Evolutionary conservation across 192 early-diverging fungal species (phyloP), one percentile per base, ranked within the genome.

Genomic region (Coemansia sp.): DNA sequence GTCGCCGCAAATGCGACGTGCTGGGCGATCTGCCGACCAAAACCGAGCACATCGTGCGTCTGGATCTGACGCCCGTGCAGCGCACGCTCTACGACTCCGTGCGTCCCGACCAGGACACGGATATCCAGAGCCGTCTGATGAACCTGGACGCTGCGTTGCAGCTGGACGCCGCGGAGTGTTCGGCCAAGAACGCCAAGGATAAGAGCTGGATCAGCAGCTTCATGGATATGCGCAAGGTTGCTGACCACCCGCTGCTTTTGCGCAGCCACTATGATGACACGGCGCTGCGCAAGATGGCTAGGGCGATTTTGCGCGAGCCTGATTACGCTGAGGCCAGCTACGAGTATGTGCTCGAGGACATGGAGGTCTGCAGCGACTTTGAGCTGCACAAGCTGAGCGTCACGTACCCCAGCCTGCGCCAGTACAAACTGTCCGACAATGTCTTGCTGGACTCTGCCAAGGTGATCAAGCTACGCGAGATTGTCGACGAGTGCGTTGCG

Each of bases 311-410:
- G 45, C 56, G 83, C 66, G 92, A 93, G 67, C 69, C 81, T 0
- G 79, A 89, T 44, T 92, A 90, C 62, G 83, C 85, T 51, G 91
- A 93, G 45, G 83, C 89, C 0, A 83, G 84, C 34, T 81, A 83
- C 45, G 53, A 88, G 22, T 92, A 86, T 61, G 82, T 96, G 18
- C 73, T 81, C 42, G 92, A 96, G 66, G 93, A 96, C 54, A 91
- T 96, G 91, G 64, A 82, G 14, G 77, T 91, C 6, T 90, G 93
- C 87, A 85, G 80, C 27, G 94, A 96, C 62, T 94, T 92, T 80
- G 89, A 93, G 50, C 67, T 96, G 40, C 85, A 92, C 64, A 64
- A 79, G 17, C 56, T 93, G 3, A 92, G 90, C 59, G 23, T 47
- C 9, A 60, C 41, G 18, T 64, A 61, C 53, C 56, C 61, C 9